Base-by-base conservation (phyloP, 2,329 filamentous ascomycete species). In the Knoxdaviesia proteae region DNA sequence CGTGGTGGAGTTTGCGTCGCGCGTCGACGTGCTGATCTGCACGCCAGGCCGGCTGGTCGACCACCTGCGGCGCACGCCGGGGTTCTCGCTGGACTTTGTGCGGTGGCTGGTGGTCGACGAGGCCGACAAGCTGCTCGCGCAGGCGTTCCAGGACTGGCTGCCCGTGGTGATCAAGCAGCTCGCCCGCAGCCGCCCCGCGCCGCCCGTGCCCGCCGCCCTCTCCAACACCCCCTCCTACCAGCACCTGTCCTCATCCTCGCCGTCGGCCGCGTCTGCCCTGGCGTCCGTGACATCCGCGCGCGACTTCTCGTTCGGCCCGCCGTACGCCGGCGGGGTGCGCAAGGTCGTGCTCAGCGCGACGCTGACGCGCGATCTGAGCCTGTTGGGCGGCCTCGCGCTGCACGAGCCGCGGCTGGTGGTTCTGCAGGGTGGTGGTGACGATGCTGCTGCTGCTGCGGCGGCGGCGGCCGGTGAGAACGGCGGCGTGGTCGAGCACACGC, bases 61-160 rank as follows among this genome's bases (percentile, higher is more conserved):
- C 52, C 88, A 96, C 57, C 69, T 94, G 41, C 78, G 80, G 48
- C 77, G 78, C 46, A 96, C 88, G 0, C 73, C 74, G 3, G 86
- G 84, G 0, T 94, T 96, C 56, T 73, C 68, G 0, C 65, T 96
- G 29, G 72, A 80, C 44, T 69, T 81, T 54, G 65, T 94, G 5
- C 74, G 82, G 47, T 96, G 87, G 86, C 66, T 96, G 0, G 74
- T 94, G 3, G 80, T 94, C 39, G 88, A 96, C 52, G 88, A 96
- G 60, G 90, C 88, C 7, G 88, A 96, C 58, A 84, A 90, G 54
- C 64, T 96, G 8, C 69, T 96, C 5, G 80, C 87, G 38, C 84
- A 96, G 56, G 87, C 81, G 53, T 94, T 90, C 58, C 87, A 94
- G 55, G 81, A 88, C 52, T 94, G 87, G 87, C 65, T 92, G 3